phyloP scores from a whole-genome alignment of 106 monocot species.

The Cymbidium sinense region DNA sequence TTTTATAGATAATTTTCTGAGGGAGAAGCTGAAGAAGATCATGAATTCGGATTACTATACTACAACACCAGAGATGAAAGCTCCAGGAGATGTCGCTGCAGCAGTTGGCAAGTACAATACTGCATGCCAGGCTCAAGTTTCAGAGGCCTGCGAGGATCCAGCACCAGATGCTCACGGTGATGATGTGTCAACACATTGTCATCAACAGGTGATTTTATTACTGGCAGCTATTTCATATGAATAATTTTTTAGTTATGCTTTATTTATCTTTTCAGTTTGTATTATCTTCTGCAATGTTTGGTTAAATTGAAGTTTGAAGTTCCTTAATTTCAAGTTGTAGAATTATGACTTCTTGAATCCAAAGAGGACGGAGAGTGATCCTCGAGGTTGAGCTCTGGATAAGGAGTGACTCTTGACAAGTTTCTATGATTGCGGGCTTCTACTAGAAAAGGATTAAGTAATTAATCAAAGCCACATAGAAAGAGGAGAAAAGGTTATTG shows the following conservation, averaged over 20 bases:
- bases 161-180: neutral
- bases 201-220: neutral
- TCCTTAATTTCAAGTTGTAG: neutral
- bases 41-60: constrained; percentile 71
- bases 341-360: neutral
- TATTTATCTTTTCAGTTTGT: neutral
- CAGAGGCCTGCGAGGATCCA: neutral
- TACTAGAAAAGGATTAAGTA: no score
- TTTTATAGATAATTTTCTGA: constrained; percentile 60
- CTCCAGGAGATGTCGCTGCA: constrained; percentile 66
- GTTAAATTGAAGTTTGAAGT: neutral
- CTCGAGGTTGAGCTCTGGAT: no score
- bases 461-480: no score
- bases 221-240: neutral
- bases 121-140: constrained; percentile 8
- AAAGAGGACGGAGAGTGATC: neutral
- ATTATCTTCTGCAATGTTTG: neutral
- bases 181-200: neutral
- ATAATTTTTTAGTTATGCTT: neutral
- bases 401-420: no score
- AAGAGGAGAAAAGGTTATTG: no score
- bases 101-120: constrained; percentile 57
- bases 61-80: constrained; percentile 69
- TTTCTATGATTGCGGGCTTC: no score
- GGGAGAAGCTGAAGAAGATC: constrained; percentile 80